Base-by-base conservation (phyloP, 345 rosid species). In the Bruguiera sexangula region DNA sequence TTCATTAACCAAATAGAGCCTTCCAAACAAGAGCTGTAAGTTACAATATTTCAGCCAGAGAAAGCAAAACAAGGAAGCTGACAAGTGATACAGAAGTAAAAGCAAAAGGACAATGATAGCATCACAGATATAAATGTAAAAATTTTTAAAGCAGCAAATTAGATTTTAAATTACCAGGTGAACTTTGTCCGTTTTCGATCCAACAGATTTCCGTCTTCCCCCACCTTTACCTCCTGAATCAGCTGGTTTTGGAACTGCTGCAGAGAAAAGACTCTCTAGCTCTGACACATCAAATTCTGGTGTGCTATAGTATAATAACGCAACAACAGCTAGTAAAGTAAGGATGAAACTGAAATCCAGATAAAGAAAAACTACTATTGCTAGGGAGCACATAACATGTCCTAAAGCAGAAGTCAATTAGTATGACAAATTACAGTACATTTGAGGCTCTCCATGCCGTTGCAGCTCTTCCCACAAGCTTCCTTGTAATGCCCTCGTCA, bases 381-480 rank as follows among this genome's bases (percentile, higher is more conserved):
- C 29, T 37, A 36, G n/a, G 61, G 46, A 43, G 53, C 29, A 62
- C 26, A 34, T 62, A 39, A 69, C 56, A 51, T 53, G 16, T 85
- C 63, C 46, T n/a, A 65, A 34, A 48, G 57, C 24, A 67, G 60
- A 60, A 22, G 26, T 58, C 50, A 68, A 68, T 43, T 67, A 72
- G 70, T 92, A 74, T 55, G 54, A 71, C 67, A 71, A 73, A 79
- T 74, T 60, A 60, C 66, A 43, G 46, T 87, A 92, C 98, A 68
- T 89, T 79, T 90, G 99, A 62, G 88, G 79, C 68, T 89, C 99
- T 70, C 96, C 96, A 57, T 85, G 87, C 79, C 82, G 90, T 76
- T 96, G 99, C 76, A 96, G 71, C 82, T 96, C 98, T n/a, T 96
- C 97, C 99, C 98, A 96, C 72, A 96, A 90, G 83, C 97, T 96